These are phyloP conservation scores for Alternaria tenuissima DNA, from an alignment of 2,329 filamentous ascomycete genomes.

Conservation along the genomic window DNA sequence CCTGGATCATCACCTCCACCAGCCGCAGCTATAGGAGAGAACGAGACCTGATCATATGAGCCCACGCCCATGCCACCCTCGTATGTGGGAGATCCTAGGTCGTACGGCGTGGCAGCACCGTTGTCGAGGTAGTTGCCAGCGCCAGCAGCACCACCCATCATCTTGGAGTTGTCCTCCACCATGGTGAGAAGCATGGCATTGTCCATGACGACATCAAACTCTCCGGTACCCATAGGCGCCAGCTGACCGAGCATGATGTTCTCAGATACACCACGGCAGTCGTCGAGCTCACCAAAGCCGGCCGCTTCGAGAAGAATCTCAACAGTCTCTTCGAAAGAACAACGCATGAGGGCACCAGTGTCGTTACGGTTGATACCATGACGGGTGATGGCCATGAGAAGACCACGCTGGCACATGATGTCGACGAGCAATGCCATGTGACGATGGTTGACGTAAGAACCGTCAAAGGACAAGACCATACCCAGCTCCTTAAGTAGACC, in stretches of 20 bases:
- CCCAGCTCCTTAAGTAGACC: conserved; percentile 88
- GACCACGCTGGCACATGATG: conserved; percentile 95
- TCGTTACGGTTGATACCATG: conserved; percentile 99
- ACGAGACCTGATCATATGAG: conserved; percentile 63
- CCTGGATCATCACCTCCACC: conserved; percentile 64
- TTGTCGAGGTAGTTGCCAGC: conserved; percentile 76
- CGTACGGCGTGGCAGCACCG: conserved; percentile 93
- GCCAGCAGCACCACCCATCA: conserved; percentile 71
- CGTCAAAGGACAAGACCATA: conserved; percentile 94
- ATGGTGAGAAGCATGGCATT: conserved; percentile 95
- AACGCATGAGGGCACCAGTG: conserved; percentile 97
- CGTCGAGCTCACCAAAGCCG: conserved; percentile 91
- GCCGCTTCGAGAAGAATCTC: conserved; percentile 97
- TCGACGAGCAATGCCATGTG: conserved; percentile 95
- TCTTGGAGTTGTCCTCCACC: conserved; percentile 83
- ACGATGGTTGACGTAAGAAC: conserved; percentile 99
- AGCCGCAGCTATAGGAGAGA: conserved; percentile 78
- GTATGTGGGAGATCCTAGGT: conserved; percentile 71
- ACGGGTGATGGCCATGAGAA: conserved; percentile 94
- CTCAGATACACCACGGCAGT: conserved; percentile 97
- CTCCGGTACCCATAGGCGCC: conserved; percentile 95
- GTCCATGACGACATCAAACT: conserved; percentile 93
- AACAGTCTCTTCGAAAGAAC: conserved; percentile 98
- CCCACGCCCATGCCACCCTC: conserved; percentile 69
- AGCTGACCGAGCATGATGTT: conserved; percentile 98